phyloP scores from a whole-genome alignment of 371 early-diverging fungal genomes.

The Lichtheimia hyalospora region DNA sequence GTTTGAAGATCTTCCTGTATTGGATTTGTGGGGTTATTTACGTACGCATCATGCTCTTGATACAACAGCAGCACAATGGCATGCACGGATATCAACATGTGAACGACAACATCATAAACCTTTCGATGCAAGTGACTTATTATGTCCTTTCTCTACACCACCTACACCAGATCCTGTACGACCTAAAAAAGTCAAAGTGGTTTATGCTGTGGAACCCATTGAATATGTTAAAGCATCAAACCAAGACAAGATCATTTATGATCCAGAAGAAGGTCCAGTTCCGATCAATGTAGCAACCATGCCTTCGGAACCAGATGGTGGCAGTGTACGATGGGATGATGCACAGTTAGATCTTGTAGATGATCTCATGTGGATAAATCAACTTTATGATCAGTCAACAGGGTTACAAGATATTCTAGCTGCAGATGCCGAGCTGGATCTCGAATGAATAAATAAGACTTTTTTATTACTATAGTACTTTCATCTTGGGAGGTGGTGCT shows the following conservation, averaged over 20 bases:
- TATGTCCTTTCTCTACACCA: constrained; percentile 35
- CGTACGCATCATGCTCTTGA: constrained; percentile 45
- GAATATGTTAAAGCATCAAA: constrained; percentile 20
- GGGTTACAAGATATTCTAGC: constrained; percentile 13
- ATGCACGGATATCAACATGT: constrained; percentile 55
- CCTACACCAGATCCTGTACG: constrained; percentile 4
- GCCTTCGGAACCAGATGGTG: constrained; percentile 24
- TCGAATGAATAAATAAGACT: constrained; percentile 4
- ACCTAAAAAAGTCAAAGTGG: constrained; percentile 8
- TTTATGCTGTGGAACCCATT: constrained; percentile 34
- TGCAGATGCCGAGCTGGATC: constrained; percentile 16
- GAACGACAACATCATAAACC: constrained; percentile 18
- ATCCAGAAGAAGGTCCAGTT: constrained; percentile 23
- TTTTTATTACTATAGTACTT: background rate
- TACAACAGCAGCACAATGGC: constrained; percentile 44
- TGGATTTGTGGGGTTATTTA: constrained; percentile 63
- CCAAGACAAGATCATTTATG: background rate
- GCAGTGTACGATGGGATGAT: constrained; percentile 25
- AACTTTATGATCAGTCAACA: constrained; percentile 1
- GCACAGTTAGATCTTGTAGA: constrained; percentile 31
- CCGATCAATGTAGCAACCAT: constrained; percentile 42
- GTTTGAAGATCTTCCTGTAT: constrained; percentile 53
- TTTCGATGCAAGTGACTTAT: constrained; percentile 49
- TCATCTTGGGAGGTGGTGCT: no score
- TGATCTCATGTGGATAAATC: constrained; percentile 17